phyloP scores from a whole-genome alignment of 768 basidiomycete genomes.

The Neoboletus magnificus region DNA sequence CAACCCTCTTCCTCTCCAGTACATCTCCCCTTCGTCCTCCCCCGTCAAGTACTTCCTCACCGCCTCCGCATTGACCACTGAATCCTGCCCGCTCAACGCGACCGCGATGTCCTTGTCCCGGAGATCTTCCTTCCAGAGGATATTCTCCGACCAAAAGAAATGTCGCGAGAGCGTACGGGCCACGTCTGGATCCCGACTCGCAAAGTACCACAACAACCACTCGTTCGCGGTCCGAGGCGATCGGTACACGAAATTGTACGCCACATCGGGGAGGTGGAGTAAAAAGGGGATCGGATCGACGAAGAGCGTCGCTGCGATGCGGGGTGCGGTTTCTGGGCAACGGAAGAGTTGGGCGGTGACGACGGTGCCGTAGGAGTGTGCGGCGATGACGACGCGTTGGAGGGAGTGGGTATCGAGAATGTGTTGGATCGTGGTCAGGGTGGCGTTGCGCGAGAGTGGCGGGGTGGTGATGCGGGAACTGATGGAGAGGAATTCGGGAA shows the following conservation, averaged over 20 bases:
- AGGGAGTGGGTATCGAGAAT: conserved; percentile 45
- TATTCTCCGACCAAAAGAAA: conserved; percentile 66
- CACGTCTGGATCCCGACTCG: conserved; percentile 60
- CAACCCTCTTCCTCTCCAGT: conserved; percentile 32
- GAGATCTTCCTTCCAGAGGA: conserved; percentile 60
- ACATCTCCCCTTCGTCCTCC: conserved; percentile 12
- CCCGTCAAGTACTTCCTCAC: conserved; percentile 42
- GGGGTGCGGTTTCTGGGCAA: conserved; percentile 26
- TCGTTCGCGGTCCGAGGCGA: conserved; percentile 49
- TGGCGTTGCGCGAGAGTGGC: conserved; percentile 40
- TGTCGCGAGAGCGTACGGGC: conserved; percentile 54
- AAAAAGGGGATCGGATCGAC: conserved; percentile 67
- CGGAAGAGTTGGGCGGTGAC: conserved; percentile 53
- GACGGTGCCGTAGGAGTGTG: conserved; percentile 65
- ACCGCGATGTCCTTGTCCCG: conserved; percentile 30
- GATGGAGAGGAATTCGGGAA: conserved; percentile 58
- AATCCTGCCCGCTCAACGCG: conserved; percentile 39
- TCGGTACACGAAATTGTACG: conserved; percentile 66
- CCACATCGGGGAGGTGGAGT: conserved; percentile 58
- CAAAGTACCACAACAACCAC: conserved; percentile 69
- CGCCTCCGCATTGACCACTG: conserved; percentile 39
- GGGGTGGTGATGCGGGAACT: conserved; percentile 57
- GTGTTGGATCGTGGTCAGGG: conserved; percentile 40
- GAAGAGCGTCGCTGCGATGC: conserved; percentile 46
- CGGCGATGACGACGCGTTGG: conserved; percentile 41